Evolutionary conservation across 2,329 filamentous ascomycete genomes (phyloP).

Genomic region (Pyrenochaeta sp.): DNA sequence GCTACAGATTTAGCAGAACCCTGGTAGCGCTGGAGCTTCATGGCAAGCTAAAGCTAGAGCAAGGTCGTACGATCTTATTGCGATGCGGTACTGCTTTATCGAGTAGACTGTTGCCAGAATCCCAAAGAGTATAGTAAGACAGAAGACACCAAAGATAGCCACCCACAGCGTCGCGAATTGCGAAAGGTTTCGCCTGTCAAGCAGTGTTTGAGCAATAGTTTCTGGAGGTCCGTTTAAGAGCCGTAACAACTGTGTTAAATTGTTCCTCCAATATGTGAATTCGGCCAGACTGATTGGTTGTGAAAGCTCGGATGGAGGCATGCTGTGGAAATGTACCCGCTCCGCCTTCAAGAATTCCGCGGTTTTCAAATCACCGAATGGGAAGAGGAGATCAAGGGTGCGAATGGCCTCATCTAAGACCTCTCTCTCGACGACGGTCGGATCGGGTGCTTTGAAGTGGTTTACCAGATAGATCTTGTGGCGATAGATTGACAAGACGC

Average conservation of each 20-base stretch:
- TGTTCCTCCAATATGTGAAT: slow-evolving; percentile 17
- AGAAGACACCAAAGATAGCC: slow-evolving; percentile 18
- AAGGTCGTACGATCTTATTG: slow-evolving; percentile 17
- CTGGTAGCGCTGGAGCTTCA: not conserved
- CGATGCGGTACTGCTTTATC: slow-evolving; percentile 20
- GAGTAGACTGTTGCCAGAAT: slow-evolving; percentile 18
- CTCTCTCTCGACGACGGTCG: slow-evolving; percentile 6
- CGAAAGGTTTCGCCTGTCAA: slow-evolving; percentile 7
- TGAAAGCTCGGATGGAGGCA: not conserved
- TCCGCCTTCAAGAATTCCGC: slow-evolving; percentile 12
- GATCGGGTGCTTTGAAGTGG: slow-evolving; percentile 7
- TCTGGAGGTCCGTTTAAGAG: slow-evolving; percentile 15
- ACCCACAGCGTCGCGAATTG: slow-evolving; percentile 17
- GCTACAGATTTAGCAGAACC: not conserved
- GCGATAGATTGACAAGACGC: slow-evolving; percentile 18
- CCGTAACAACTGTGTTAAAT: slow-evolving; percentile 4
- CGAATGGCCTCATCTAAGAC: slow-evolving; percentile 18
- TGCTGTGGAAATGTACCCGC: slow-evolving; percentile 4
- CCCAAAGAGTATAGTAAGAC: slow-evolving; percentile 20
- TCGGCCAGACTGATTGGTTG: slow-evolving; percentile 9
- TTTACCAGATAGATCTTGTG: slow-evolving; percentile 23
- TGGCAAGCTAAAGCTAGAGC: slow-evolving; percentile 14
- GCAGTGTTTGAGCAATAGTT: slow-evolving; percentile 9
- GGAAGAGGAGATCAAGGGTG: slow-evolving; percentile 25
- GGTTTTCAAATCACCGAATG: slow-evolving; percentile 17